phyloP scores from a whole-genome alignment of 1,284 basidiomycete species.

The Cryptococcus jaspeensis region DNA sequence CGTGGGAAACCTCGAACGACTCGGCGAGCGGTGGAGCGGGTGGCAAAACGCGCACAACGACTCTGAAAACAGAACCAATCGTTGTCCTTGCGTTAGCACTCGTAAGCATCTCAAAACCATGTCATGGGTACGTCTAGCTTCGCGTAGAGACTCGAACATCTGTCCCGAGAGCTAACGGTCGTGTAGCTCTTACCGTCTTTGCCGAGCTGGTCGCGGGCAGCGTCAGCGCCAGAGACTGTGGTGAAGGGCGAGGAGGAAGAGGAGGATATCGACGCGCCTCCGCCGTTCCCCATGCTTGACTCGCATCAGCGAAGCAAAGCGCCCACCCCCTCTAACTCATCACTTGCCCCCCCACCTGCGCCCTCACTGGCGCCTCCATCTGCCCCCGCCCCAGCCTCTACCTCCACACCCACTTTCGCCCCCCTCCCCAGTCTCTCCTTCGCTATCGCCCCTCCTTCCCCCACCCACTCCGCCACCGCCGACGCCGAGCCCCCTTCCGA shows the following conservation, averaged over 20 bases:
- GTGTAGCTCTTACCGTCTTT: conserved; percentile 18
- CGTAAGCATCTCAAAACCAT: conserved; percentile 7
- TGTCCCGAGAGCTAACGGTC: neutral
- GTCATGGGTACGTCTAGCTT: conserved; percentile 31
- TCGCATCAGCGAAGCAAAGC: conserved; percentile 73
- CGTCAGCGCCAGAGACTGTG: neutral
- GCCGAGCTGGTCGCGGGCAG: conserved; percentile 29
- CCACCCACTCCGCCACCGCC: conserved; percentile 54
- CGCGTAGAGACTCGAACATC: neutral
- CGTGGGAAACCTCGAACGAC: conserved; percentile 7
- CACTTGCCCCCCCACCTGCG: conserved; percentile 11
- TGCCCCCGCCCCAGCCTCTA: conserved; percentile 33
- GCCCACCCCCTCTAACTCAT: conserved; percentile 22
- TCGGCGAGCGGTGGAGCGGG: neutral
- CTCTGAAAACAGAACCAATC: too few relatives aligned
- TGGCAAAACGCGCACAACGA: conserved; percentile 3
- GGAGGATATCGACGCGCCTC: conserved; percentile 67
- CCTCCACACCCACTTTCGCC: conserved; percentile 11
- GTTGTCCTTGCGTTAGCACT: too few relatives aligned
- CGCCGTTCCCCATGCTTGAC: conserved; percentile 75
- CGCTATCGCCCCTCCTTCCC: conserved; percentile 57
- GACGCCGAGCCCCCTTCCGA: conserved; percentile 52
- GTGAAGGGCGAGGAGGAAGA: conserved; percentile 48
- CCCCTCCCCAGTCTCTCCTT: conserved; percentile 22
- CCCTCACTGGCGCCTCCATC: conserved; percentile 7